Evolutionary conservation across 768 basidiomycete species (phyloP).

Genomic region (Boletus reticuloceps): DNA sequence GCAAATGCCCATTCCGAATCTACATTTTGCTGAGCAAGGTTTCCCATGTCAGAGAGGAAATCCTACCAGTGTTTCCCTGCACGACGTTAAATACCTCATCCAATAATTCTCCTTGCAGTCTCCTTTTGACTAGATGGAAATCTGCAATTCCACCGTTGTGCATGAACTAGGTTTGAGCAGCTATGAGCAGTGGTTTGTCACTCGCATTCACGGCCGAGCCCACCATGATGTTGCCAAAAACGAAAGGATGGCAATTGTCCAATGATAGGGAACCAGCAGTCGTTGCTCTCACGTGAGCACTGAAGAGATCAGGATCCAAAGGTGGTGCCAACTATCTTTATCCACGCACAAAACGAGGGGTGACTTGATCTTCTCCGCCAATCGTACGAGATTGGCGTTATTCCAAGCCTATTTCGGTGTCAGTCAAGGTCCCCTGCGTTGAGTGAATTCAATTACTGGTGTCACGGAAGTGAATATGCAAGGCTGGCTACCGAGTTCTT

Average conservation of each 20-base stretch:
- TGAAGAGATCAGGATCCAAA: slow-evolving; percentile 23
- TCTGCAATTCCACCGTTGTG: slow-evolving; percentile 94
- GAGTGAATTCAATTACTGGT: slow-evolving; percentile 52
- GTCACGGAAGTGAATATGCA: slow-evolving; percentile 96
- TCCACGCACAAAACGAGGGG: slow-evolving; percentile 84
- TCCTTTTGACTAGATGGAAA: slow-evolving; percentile 78
- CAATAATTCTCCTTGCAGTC: slow-evolving; percentile 68
- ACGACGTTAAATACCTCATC: slow-evolving; percentile 87
- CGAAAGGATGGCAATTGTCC: slow-evolving; percentile 96
- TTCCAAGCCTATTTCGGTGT: slow-evolving; percentile 81
- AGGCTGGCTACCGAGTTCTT: slow-evolving; percentile 81
- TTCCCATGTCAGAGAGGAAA: not conserved
- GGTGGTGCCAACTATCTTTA: not conserved
- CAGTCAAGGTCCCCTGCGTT: not conserved
- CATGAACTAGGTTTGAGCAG: slow-evolving; percentile 68
- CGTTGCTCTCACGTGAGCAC: slow-evolving; percentile 91
- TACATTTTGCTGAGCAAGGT: slow-evolving; percentile 22
- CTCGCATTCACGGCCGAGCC: not conserved
- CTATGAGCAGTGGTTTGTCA: not conserved
- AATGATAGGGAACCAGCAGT: slow-evolving; percentile 89
- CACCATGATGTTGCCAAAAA: slow-evolving; percentile 91
- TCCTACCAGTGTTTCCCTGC: slow-evolving; percentile 86
- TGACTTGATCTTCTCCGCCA: slow-evolving; percentile 97
- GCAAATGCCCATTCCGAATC: slow-evolving; percentile 99
- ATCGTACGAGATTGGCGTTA: slow-evolving; percentile 86